A percentile compares a stretch with the other conserved stretches of the same genome.
phyloP scores from a whole-genome alignment of 371 early-diverging fungal genomes.

The Batkoa obscura region DNA sequence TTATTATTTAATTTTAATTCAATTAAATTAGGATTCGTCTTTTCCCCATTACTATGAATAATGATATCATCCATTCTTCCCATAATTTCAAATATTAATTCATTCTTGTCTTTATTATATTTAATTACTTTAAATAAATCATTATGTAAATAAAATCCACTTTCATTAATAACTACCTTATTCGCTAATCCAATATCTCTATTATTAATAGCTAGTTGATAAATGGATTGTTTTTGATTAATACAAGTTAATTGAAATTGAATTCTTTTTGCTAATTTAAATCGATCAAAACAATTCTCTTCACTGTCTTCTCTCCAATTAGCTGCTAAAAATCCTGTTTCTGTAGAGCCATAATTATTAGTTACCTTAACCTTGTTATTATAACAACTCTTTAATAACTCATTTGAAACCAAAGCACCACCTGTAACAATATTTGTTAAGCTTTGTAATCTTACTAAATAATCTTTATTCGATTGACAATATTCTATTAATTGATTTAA shows the following conservation, averaged over 20 bases:
- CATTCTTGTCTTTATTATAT: not conserved
- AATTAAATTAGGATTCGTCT: not conserved
- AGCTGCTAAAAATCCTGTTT: not conserved
- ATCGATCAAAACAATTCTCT: not conserved
- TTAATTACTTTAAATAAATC: not conserved
- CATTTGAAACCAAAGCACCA: too few relatives aligned
- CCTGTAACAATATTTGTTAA: too few relatives aligned
- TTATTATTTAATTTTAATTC: not conserved
- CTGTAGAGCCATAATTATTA: not conserved
- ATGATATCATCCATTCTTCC: conserved; percentile 1
- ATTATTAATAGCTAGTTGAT: not conserved
- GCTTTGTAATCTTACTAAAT: not conserved
- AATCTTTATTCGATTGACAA: not conserved
- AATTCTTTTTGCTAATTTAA: not conserved
- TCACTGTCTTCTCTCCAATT: not conserved
- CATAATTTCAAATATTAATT: not conserved
- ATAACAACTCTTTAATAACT: too few relatives aligned
- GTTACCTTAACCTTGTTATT: not conserved
- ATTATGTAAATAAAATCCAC: not conserved
- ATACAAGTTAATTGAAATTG: not conserved
- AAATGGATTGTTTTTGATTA: not conserved
- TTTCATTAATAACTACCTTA: not conserved
- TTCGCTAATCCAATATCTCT: not conserved
- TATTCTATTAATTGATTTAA: conserved; percentile 2
- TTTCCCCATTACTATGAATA: conserved; percentile 2